phyloP scores from a whole-genome alignment of 164 flowering plant genomes.

The Litsea cubeba region DNA sequence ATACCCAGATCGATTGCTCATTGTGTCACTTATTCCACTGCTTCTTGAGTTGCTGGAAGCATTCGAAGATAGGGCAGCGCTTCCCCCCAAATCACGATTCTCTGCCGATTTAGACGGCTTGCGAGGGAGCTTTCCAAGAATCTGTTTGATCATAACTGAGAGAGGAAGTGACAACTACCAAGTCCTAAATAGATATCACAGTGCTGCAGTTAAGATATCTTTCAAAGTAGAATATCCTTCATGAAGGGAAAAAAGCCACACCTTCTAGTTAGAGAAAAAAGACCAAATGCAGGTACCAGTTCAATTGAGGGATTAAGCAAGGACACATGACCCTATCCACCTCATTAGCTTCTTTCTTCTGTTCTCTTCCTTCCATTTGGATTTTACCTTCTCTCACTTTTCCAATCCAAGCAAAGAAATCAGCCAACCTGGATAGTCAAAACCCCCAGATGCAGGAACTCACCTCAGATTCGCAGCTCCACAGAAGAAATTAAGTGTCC shows the following conservation, averaged over 20 bases:
- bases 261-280: background rate
- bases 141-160: slow-evolving; percentile 49
- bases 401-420: background rate
- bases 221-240: slow-evolving; percentile 1
- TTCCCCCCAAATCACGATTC: slow-evolving; percentile 23
- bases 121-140: slow-evolving; percentile 53
- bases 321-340: background rate
- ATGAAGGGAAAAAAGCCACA: background rate
- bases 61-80: slow-evolving; percentile 17
- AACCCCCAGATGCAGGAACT: background rate
- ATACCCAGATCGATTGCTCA: slow-evolving; percentile 21
- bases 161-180: background rate
- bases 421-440: background rate
- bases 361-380: background rate
- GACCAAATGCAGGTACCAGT: background rate
- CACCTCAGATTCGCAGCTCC: background rate
- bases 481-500: background rate
- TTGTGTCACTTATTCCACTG: slow-evolving; percentile 27
- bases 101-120: slow-evolving; percentile 50
- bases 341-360: background rate
- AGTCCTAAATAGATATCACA: background rate
- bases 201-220: background rate
- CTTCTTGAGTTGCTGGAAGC: slow-evolving; percentile 28
- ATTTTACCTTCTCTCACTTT: background rate
- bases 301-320: slow-evolving; percentile 1